These are phyloP conservation scores for Candida golubevii DNA, from an alignment of 805 yeast species.

Conservation along the genomic window DNA sequence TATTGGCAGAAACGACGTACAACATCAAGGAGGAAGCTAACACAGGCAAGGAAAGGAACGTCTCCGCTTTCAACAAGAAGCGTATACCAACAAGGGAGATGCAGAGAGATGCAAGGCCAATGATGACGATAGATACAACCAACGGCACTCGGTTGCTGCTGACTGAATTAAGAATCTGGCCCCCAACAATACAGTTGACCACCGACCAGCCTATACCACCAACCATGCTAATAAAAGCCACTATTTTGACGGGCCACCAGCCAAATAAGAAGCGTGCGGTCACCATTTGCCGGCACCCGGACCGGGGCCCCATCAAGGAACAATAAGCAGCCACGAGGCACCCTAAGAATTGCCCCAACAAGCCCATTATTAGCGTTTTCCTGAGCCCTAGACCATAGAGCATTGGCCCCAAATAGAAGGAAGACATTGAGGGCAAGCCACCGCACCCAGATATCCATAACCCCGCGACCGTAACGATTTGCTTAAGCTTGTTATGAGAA, in stretches of 20 bases:
- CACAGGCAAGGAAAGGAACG: constrained; percentile 27
- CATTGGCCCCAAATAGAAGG: constrained; percentile 32
- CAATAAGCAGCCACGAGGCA: constrained; percentile 37
- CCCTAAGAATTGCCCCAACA: constrained; percentile 28
- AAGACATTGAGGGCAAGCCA: constrained; percentile 36
- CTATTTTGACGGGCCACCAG: constrained; percentile 31
- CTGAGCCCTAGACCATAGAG: constrained; percentile 24
- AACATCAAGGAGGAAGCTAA: constrained; percentile 26
- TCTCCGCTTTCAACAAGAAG: constrained; percentile 27
- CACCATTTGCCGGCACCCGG: constrained; percentile 38
- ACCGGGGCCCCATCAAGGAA: constrained; percentile 35
- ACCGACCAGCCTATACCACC: constrained; percentile 38
- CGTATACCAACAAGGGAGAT: constrained; percentile 33
- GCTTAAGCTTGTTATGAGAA: constrained; percentile 13
- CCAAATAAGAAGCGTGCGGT: constrained; percentile 35
- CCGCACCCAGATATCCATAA: constrained; percentile 39
- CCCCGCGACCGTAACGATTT: constrained; percentile 29
- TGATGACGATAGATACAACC: constrained; percentile 17
- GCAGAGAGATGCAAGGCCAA: constrained; percentile 24
- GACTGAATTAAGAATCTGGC: constrained; percentile 26
- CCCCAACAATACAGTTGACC: constrained; percentile 36
- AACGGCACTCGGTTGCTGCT: constrained; percentile 6
- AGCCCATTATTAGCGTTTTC: constrained; percentile 28
- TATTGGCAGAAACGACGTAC: constrained; percentile 19
- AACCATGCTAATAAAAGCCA: constrained; percentile 27